Percentiles rank a stretch among this genome's conserved stretches.
Conservation (phyloP, 495 filamentous ascomycete species). For the Hypoxylon subgilvum region DNA sequence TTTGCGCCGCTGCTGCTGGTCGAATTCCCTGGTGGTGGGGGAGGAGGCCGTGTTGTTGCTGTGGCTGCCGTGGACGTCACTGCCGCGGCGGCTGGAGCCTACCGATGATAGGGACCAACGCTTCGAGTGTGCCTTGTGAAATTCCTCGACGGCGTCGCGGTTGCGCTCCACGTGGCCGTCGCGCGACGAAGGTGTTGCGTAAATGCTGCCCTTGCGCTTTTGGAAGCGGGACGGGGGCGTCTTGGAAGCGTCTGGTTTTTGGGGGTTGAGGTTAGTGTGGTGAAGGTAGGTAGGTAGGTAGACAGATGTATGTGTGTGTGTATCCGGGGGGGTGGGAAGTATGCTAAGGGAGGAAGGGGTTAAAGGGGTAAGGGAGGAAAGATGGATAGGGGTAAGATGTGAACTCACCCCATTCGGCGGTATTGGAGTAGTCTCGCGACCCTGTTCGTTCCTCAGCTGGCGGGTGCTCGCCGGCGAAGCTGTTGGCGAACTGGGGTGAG, state of each 20-base stretch:
- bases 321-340: too few species aligned
- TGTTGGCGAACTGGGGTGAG: constrained; percentile 29
- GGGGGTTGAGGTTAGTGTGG: constrained; percentile 23
- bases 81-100: constrained; percentile 27
- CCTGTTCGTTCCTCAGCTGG: constrained; percentile 19
- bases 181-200: constrained; percentile 61
- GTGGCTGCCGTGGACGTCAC: constrained; percentile 1
- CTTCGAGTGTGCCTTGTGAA: constrained; percentile 53
- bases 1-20: constrained; percentile 25
- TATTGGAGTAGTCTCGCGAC: constrained; percentile 40
- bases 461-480: constrained; percentile 22
- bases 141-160: constrained; percentile 48
- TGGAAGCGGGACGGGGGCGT: constrained; percentile 67
- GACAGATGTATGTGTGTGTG: not conserved
- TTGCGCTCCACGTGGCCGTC: constrained; percentile 63
- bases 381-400: not conserved
- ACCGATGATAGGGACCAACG: constrained; percentile 40
- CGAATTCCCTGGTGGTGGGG: not conserved
- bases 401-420: constrained; percentile 52
- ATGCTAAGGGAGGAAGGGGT: too few species aligned
- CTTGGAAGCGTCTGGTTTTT: constrained; percentile 65
- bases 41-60: too few species aligned
- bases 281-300: not conserved
- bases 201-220: constrained; percentile 68
- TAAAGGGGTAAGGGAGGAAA: not conserved